Evolutionary conservation across 805 yeast genomes (phyloP), one percentile per base, ranked within the genome.

Genomic region (Clavispora carvajalis): DNA sequence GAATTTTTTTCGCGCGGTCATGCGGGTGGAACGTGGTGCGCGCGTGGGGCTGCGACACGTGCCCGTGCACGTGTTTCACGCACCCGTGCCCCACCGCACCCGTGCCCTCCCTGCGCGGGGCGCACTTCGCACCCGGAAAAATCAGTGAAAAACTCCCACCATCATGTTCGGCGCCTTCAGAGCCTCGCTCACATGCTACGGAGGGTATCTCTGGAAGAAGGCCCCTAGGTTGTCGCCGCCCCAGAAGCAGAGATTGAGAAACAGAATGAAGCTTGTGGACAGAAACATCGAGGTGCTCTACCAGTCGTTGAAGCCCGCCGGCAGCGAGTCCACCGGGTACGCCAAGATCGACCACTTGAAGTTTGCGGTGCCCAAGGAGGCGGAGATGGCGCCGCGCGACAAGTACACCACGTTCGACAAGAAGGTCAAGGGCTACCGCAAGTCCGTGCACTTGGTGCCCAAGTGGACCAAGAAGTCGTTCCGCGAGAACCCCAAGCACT

Each of bases 381-480:
- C 61, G 24, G 88, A 89, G 45, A 90, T 91, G 97, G 55, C 63
- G 1, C 72, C 95, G 7, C 71, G 64, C 48, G 95, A 93, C 65
- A 91, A 91, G 63, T 93, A 93, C 65, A 81, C 95, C 34, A 82
- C 88, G 1, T 91, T 85, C 67, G 80, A 79, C 64, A 83, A 77
- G 62, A 79, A 79, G 53, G 75, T 81, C 11, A 79, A 74, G 54
- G 82, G 81, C 16, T 93, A 91, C 65, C 79, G 98, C 69, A 91
- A 89, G 67, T 81, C 90, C 48, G 79, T 86, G 19, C 98, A 91
- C 57, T 69, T 80, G 61, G 85, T 83, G 33, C 96, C 96, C 16
- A 86, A 89, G 59, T 89, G 96, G 95, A 89, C 97, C 40, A 88
- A 82, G 67, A 60, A 79, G 47, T 78, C 95, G 7, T 74, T 82